Evolutionary conservation across 2,329 filamentous ascomycete genomes (phyloP).

Genomic region (Phaeosphaeriaceae sp.): DNA sequence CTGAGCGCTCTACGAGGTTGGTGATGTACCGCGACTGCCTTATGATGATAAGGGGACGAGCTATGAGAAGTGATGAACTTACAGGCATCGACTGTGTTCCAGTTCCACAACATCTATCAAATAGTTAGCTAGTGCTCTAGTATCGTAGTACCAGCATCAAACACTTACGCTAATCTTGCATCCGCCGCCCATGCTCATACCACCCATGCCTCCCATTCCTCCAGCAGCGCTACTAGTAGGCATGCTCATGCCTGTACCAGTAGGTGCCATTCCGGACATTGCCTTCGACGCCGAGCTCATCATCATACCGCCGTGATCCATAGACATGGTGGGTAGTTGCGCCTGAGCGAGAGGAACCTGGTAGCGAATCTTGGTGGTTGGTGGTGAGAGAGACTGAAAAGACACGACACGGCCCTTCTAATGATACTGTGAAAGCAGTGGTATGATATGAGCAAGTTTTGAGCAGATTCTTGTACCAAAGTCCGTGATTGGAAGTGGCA

Average conservation of each 20-base stretch:
- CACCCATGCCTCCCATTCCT: constrained; percentile 20
- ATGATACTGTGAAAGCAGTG: background rate
- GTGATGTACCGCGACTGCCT: background rate
- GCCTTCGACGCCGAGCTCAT: constrained; percentile 19
- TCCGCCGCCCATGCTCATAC: constrained; percentile 31
- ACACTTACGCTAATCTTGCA: constrained; percentile 43
- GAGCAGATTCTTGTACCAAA: constrained; percentile 11
- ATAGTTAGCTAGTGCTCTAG: constrained; percentile 4
- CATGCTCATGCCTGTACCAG: constrained; percentile 30
- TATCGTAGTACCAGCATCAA: background rate
- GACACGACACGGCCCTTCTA: background rate
- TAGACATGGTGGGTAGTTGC: constrained; percentile 5
- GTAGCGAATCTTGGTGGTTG: background rate
- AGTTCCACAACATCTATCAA: constrained; percentile 76
- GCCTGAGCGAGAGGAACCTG: constrained; percentile 1
- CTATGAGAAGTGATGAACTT: constrained; percentile 10
- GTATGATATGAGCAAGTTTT: constrained; percentile 16
- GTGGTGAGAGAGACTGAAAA: background rate
- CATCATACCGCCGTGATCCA: constrained; percentile 19
- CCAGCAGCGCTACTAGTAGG: constrained; percentile 16
- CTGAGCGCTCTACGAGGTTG: background rate
- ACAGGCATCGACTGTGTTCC: constrained; percentile 73
- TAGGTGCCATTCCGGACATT: constrained; percentile 21
- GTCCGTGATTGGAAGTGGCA: background rate
- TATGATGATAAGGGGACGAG: background rate